Conservation (phyloP, 2,329 filamentous ascomycete genomes). For the Trichoderma atrobrunneum region DNA sequence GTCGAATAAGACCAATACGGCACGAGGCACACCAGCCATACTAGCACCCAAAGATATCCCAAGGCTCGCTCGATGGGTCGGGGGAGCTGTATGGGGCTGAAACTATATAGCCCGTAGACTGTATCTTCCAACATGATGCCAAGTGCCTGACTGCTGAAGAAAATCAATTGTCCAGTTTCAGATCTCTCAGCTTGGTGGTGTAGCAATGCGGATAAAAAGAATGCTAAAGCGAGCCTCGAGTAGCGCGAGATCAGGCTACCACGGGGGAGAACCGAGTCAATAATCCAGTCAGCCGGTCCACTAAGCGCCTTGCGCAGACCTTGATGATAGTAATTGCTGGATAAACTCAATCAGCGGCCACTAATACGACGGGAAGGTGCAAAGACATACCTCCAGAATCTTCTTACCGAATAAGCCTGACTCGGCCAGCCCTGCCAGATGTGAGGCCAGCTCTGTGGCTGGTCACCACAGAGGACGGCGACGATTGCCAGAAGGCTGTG, state of each 20-base stretch:
- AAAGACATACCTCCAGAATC: neutral
- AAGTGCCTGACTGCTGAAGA: slow-evolving; percentile 3
- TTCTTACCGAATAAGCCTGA: neutral
- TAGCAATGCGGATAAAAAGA: neutral
- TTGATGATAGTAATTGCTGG: slow-evolving; percentile 1
- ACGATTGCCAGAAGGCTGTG: neutral
- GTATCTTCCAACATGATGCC: neutral
- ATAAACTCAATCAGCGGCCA: neutral
- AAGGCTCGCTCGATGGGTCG: neutral
- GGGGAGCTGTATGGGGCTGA: neutral
- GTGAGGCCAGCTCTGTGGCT: neutral
- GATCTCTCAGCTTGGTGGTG: neutral
- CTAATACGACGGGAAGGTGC: neutral
- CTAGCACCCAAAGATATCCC: neutral
- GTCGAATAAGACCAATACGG: neutral
- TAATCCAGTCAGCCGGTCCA: neutral
- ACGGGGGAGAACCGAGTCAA: neutral
- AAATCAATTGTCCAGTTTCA: neutral
- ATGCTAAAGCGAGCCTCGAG: neutral
- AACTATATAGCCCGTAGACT: neutral
- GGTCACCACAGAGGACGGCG: neutral
- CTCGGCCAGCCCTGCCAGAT: neutral
- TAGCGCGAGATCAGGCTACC: neutral
- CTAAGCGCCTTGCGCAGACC: neutral
- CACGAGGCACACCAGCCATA: neutral